Evolutionary conservation across 768 basidiomycete genomes (phyloP), one percentile per base, ranked within the genome.

Genomic region (Phylloporus arenicola): DNA sequence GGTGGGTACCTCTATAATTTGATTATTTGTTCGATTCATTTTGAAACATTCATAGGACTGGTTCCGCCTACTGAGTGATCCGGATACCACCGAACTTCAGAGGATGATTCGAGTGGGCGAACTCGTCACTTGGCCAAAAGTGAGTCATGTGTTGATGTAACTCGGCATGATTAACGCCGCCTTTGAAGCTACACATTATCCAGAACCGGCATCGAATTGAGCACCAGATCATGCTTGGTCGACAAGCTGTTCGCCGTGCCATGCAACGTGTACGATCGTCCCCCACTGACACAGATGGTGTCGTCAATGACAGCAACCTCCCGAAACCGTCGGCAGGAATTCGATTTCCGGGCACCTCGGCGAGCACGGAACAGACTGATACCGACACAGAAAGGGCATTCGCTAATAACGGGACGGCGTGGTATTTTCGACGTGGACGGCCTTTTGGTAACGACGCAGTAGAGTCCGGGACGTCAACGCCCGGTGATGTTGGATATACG

Each of bases 111-210:
- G 74, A 48, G 88, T 92, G 0, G 96, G 96, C 11, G 77, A 96
- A 69, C 64, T 81, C 10, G 95, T 92, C 25, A 89, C 96, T n/a
- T 99, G 92, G 92, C 95, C 96, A 0, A 97, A 95, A 74, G 89
- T 95, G 56, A 50, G 72, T 45, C 4, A 13, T 48, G 22, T 35
- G 11, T 22, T 11, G 20, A 8, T n/a, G 19, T 1, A 6, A n/a
- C 47, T 34, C 35, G 33, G 16, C 39, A 16, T 3, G 43, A 52
- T 47, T 63, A 33, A 65, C 42, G 20, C 51, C 16, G 6, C n/a
- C 8, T 44, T 9, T 39, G 41, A 43, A 94, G 92, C 70, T 96
- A 13, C 92, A 91, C 59, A 97, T 98, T 81, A 89, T 97, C 51
- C 83, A 86, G 63, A 97, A 98, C 65, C 79, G 95, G n/a, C 77